Conservation (phyloP, 1,284 basidiomycete species). For the Cutaneotrichosporon sp. region DNA sequence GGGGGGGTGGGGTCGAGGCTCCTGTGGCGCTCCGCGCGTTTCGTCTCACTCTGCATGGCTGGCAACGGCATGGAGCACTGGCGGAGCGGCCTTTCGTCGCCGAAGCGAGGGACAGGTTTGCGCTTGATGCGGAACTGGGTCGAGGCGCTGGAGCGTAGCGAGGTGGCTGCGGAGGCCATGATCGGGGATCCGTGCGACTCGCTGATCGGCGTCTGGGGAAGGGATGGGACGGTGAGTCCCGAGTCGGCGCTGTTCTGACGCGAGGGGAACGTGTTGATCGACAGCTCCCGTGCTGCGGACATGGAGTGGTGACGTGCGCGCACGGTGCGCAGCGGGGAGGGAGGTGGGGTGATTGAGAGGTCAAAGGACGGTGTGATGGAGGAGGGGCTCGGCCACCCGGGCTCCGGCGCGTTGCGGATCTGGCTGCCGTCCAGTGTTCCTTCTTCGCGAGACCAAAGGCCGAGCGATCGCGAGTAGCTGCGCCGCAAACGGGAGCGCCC, state of each 20-base stretch:
- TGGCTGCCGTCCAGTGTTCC: not conserved
- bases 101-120: constrained; percentile 16
- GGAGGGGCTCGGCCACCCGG: not conserved
- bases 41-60: not conserved
- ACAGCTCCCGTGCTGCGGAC: constrained; percentile 4
- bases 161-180: not conserved
- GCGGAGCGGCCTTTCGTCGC: not conserved
- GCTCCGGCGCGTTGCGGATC: not conserved
- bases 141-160: constrained; percentile 4
- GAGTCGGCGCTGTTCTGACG: constrained; percentile 4
- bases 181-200: no score
- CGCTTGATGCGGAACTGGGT: constrained; percentile 20
- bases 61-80: not conserved
- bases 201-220: not conserved
- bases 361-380: not conserved
- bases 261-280: not conserved
- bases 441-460: not conserved
- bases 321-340: not conserved
- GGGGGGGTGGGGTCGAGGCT: not conserved
- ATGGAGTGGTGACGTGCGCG: constrained; percentile 8
- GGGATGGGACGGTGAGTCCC: not conserved
- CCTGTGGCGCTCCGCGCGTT: not conserved
- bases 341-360: not conserved
- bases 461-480: not conserved
- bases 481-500: not conserved